Base-by-base conservation (phyloP, 1,284 basidiomycete species). In the Ceratobasidium sp. region DNA sequence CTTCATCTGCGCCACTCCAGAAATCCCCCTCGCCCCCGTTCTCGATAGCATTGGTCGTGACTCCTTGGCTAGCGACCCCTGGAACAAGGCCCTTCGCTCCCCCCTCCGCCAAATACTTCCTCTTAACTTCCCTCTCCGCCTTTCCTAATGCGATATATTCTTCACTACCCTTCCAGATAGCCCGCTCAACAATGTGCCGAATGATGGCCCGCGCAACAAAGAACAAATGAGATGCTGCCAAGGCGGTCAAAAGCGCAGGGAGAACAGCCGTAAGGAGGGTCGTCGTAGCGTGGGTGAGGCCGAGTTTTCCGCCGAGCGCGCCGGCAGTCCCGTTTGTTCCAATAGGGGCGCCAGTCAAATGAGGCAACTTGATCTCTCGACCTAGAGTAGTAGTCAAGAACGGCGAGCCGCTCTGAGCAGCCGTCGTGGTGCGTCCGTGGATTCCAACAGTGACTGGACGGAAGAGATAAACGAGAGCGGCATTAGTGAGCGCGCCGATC, bases 381-480 rank as follows among this genome's bases (percentile, higher is more conserved):
- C 57, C 69, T 30, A 71, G 45, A 1, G 69, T 71, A 45, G 69
- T 71, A 12, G 69, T 71, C 8, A 71, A 41, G 57, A 71, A 71
- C 18, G 74, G 55, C 14, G 69, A 73, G 0, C 74, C 72, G 28
- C 71, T 59, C 23, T 71, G 69, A 3, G 69, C 69, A 18, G 69
- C 32, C 9, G 69, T 71, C 18, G 69, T 71, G 3, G 69, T 71
- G 41, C 53, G 32, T 52, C 74, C 71, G 32, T 61, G 58, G n/a
- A 41, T n/a, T 26, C 21, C 61, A 36, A 30, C 46, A 10, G 34
- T 23, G 18, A 67, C 46, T 1, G 84, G 83, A 45, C 85, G 88
- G 84, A 94, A 95, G 76, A 95, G 87, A 81, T 92, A 93, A 58
- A 96, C 90, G 64, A 97, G 86, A 3, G 94, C 90, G 0, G 92